These are phyloP conservation scores for Boehmeria nivea DNA, from an alignment of 306 rosid genomes.

Conservation along the genomic window DNA sequence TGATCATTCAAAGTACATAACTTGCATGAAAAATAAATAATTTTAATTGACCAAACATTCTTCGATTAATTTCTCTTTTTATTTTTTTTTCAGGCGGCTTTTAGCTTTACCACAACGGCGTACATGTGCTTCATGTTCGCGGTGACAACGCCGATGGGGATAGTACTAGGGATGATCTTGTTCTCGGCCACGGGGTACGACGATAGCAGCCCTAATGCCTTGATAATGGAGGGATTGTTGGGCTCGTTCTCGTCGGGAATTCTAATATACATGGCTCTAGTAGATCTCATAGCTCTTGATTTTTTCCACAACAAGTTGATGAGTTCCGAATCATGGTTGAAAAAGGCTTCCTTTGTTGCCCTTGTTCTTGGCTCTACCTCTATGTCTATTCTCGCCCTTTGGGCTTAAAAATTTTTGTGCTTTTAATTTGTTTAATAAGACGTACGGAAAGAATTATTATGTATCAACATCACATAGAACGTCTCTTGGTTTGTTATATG, in stretches of 20 bases:
- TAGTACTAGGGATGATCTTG: slow-evolving; percentile 64
- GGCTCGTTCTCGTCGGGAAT: slow-evolving; percentile 88
- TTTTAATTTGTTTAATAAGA: background rate
- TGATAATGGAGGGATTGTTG: slow-evolving; percentile 78
- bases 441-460: no score
- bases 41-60: no score
- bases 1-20: no score
- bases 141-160: slow-evolving; percentile 92
- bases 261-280: slow-evolving; percentile 90
- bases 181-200: slow-evolving; percentile 80
- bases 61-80: no score
- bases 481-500: no score
- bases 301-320: slow-evolving; percentile 92
- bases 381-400: slow-evolving; percentile 82
- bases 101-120: slow-evolving; percentile 57
- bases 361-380: slow-evolving; percentile 70
- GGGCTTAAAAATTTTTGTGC: slow-evolving; percentile 53
- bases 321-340: slow-evolving; percentile 42
- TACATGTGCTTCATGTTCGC: slow-evolving; percentile 96
- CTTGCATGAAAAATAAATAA: no score
- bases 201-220: slow-evolving; percentile 70
- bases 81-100: slow-evolving; percentile 81
- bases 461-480: no score
- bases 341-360: slow-evolving; percentile 62
- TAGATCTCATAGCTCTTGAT: slow-evolving; percentile 81